Evolutionary conservation across 2,329 filamentous ascomycete genomes (phyloP), one percentile per base, ranked within the genome.

Genomic region (Colletotrichum sp.): DNA sequence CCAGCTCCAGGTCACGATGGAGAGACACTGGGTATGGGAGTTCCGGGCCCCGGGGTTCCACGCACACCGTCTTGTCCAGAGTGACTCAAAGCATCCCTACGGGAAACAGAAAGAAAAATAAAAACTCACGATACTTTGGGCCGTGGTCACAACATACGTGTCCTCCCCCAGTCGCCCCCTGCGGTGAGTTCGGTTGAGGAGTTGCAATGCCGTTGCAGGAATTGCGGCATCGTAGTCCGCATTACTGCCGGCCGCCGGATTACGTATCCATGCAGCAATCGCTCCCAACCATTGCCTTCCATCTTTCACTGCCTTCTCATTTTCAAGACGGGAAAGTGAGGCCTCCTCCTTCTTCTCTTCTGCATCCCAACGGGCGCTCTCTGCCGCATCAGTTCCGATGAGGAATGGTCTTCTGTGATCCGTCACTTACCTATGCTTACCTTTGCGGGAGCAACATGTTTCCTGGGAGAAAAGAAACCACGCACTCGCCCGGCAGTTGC

Each of bases 1-100:
- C 70, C 73, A 68, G 34, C 44, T 34, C 64, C 28, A 52, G 64
- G 73, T 76, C 64, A 73, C 70, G 73, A 73, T 73, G 39, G 67
- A 39, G 59, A 71, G 60, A 65, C 36, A 62, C 6, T 52, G 44
- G 44, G 44, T 2, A 21, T 52, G 44, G 44, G 10, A 63, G 65
- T 34, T 26, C 18, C 28, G 26, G 60, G 15, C 18, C 16, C 26
- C 59, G 60, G 59, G 34, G 26, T 52, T 52, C 39, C 57, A 32
- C 28, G 30, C 60, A 69, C 67, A 52, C 67, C 67, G 57, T 70
- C 63, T 66, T 66, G 60, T 64, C 30, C 34, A 28, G 30, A 64
- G 60, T 49, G 63, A 44, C 36, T 66, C 34, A 18, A 66, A 44
- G 63, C n/a, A 62, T 28, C 39, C 39, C 39, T 49, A n/a, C 39